These are phyloP conservation scores for Poa pratensis DNA, from an alignment of 176 grass and related monocot genomes.

Conservation along the genomic window DNA sequence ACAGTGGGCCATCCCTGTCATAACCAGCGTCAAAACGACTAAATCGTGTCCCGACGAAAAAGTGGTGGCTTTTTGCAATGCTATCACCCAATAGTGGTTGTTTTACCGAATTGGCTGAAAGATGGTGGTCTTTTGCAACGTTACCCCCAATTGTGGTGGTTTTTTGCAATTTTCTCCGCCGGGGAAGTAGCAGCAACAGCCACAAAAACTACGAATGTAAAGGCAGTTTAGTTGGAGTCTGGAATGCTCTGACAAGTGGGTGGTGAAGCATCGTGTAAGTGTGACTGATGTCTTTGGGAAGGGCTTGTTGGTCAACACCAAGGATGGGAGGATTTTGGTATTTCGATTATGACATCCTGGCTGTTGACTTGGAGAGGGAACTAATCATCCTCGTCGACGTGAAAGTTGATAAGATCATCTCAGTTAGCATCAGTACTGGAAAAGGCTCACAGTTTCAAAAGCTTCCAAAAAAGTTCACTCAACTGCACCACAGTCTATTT, in stretches of 20 bases:
- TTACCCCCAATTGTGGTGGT: too few species aligned
- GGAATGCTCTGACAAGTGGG: conserved; percentile 25
- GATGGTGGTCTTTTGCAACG: too few species aligned
- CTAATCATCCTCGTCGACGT: background rate
- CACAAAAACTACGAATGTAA: too few species aligned
- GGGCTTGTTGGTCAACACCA: background rate
- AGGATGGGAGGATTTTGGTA: background rate
- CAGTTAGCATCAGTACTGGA: conserved; percentile 27
- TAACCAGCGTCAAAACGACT: too few species aligned
- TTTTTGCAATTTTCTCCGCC: too few species aligned
- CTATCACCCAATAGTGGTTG: too few species aligned
- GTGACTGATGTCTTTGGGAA: conserved; percentile 10
- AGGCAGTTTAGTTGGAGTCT: background rate
- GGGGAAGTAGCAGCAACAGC: too few species aligned
- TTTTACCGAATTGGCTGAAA: too few species aligned
- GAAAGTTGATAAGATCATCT: background rate
- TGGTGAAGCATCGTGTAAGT: conserved; percentile 27
- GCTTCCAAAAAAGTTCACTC: background rate
- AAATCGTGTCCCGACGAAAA: too few species aligned
- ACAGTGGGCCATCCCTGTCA: too few species aligned
- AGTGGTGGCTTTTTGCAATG: too few species aligned
- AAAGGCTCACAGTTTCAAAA: background rate
- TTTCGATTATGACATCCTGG: background rate
- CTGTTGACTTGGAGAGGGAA: conserved; percentile 20
- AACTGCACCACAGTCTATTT: background rate